Evolutionary conservation across 2,329 filamentous ascomycete species (phyloP), one percentile per base, ranked within the genome.

Genomic region (Aureobasidium sp.): DNA sequence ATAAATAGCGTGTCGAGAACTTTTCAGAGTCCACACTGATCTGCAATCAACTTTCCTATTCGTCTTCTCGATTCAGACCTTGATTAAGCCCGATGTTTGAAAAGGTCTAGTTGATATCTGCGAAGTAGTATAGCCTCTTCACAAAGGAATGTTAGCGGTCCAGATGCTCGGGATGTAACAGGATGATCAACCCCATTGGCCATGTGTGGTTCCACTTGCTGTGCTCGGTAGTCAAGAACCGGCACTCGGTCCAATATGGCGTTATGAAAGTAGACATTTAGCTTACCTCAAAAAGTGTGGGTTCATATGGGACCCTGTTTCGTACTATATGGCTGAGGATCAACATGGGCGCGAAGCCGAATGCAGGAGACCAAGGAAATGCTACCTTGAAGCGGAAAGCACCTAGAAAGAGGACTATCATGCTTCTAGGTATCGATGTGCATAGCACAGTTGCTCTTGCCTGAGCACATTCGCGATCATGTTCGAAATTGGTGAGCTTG

Each of bases 201-300:
- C 44, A 37, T 48, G 32, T n/a, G 32, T 27, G 30, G 16, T 27
- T 48, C 44, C 30, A 48, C 32, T 48, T 38, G 27, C 22, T 22
- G 44, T 17, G n/a, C 19, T 17, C 19, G 8, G 35, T 19, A 39
- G 30, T 21, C 12, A 6, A 48, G 44, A 48, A 34, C 30, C 32
- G 32, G 30, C 21, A 48, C 44, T 38, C 44, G 44, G 44, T 48
- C 42, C 42, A 47, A 47, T 47, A 47, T 47, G 42, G 42, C 30
- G 32, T 48, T 48, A 21, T 48, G 12, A 7, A 25, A 21, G 1
- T n/a, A 11, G n/a, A 14, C 44, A 14, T 14, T 8, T 25, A 8
- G 14, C n/a, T 25, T 48, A 16, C 19, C 22, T 40, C 3, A 11
- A 32, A 6, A 2, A 12, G 27, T 17, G 27, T 24, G 41, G 14